Base-by-base conservation (phyloP, 768 basidiomycete genomes). In the Boletus speciosus region DNA sequence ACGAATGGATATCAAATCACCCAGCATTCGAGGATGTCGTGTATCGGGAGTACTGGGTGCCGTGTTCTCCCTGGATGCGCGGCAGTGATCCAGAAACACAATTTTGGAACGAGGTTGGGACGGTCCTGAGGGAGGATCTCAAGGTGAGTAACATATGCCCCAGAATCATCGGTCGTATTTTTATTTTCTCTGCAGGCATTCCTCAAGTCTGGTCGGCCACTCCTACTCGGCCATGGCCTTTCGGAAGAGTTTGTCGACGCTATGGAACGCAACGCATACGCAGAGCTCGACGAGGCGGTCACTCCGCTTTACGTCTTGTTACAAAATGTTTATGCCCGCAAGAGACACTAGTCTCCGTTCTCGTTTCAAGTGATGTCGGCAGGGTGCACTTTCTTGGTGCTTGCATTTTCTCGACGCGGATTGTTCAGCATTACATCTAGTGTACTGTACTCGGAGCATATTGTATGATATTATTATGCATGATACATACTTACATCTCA, bases 211-310 rank as follows among this genome's bases (percentile, higher is more conserved):
- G 83, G 80, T 16, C 76, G 86, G n/a, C 84, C 86, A 21, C 72
- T 90, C 39, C 76, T 91, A 3, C 76, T 90, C 6, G 79, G 82
- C 12, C 79, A 74, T 60, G 89, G 86, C 5, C 61, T 89, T 29
- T 67, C 82, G 3, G 77, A 79, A 62, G 67, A 72, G 8, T 63
- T 83, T 15, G 76, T 89, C 21, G 72, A 82, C 52, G 71, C 78
- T 32, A 67, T 90, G 16, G 77, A 88, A 66, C 50, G 52, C 6
- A 78, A 81, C 23, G 78, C 82, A 12, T 66, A 64, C n/a, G 41
- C 62, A 34, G 89, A 90, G 61, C 63, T 88, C 38, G 66, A 71
- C 14, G 77, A 79, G 15, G 76, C 78, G 5, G 60, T 69, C 16
- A 70, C 71, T 10, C 76, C 76, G 4, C 70, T 80, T 51, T 86